Evolutionary conservation across 305 asterid species (phyloP).

Genomic region (Fraxinus baroniana): DNA sequence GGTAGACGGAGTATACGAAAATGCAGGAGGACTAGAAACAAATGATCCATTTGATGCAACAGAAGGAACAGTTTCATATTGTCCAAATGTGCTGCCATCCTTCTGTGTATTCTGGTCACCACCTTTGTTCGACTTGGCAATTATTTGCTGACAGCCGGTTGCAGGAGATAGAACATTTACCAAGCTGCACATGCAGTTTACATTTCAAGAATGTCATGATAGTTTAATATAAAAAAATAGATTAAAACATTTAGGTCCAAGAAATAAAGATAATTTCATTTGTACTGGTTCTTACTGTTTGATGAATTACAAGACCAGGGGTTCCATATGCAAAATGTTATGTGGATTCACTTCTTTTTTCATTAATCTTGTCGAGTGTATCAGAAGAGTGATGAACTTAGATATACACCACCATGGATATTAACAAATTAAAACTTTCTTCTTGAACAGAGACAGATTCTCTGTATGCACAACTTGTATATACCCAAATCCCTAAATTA

Average conservation of each 20-base stretch:
- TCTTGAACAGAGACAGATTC: background rate
- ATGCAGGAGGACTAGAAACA: conserved; percentile 18
- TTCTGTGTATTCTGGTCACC: conserved; percentile 22
- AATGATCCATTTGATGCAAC: conserved; percentile 31
- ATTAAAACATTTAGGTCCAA: background rate
- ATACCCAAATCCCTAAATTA: too few species aligned
- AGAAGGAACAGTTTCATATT: conserved; percentile 26
- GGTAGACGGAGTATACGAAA: conserved; percentile 36
- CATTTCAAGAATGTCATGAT: conserved; percentile 2
- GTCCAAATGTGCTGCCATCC: conserved; percentile 34
- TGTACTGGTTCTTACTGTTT: background rate
- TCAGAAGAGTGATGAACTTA: background rate
- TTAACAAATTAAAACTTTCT: background rate
- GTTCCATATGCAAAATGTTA: background rate
- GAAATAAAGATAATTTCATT: background rate
- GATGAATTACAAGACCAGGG: background rate
- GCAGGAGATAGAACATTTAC: conserved; percentile 28
- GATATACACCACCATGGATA: background rate
- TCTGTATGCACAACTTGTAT: too few species aligned
- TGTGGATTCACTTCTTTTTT: background rate
- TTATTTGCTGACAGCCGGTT: conserved; percentile 19
- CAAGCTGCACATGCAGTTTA: conserved; percentile 33
- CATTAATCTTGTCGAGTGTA: background rate
- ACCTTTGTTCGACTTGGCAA: conserved; percentile 27
- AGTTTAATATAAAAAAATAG: background rate